phyloP scores from a whole-genome alignment of 2,329 filamentous ascomycete genomes.

The Nemania abortiva region DNA sequence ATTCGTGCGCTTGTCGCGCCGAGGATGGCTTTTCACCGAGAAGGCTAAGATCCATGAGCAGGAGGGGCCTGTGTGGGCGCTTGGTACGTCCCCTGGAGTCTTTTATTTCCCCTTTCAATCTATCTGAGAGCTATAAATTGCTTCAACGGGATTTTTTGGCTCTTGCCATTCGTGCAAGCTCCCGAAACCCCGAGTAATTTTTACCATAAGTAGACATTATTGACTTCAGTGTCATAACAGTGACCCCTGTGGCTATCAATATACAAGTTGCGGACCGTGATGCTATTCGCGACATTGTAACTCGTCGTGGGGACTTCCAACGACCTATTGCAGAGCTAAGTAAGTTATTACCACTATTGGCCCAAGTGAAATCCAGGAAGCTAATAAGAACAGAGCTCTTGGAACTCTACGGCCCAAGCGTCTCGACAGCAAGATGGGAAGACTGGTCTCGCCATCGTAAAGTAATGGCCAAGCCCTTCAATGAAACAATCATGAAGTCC shows the following conservation, averaged over 20 bases:
- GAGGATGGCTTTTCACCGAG: conserved; percentile 44
- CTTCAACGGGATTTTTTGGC: no score
- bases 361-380: neutral
- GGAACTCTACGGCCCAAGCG: conserved; percentile 48
- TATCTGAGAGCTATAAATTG: no score
- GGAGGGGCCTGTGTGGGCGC: conserved; percentile 46
- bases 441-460: conserved; percentile 51
- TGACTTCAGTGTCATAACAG: no score
- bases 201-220: no score
- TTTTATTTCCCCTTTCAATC: no score
- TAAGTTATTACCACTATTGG: conserved; percentile 28
- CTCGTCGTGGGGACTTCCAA: conserved; percentile 42
- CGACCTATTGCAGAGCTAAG: conserved; percentile 42
- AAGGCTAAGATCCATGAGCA: conserved; percentile 30
- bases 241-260: conserved; percentile 40
- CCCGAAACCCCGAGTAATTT: no score
- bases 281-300: conserved; percentile 42
- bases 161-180: no score
- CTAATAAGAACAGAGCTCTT: conserved; percentile 29
- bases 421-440: conserved; percentile 48
- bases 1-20: conserved; percentile 45
- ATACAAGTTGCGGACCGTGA: conserved; percentile 45
- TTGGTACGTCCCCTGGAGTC: no score
- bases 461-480: conserved; percentile 47
- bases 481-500: conserved; percentile 47